A percentile compares a stretch with the other conserved stretches of the same genome.
Evolutionary conservation across 305 asterid species (phyloP).

Genomic region (Solanum chacoense): DNA sequence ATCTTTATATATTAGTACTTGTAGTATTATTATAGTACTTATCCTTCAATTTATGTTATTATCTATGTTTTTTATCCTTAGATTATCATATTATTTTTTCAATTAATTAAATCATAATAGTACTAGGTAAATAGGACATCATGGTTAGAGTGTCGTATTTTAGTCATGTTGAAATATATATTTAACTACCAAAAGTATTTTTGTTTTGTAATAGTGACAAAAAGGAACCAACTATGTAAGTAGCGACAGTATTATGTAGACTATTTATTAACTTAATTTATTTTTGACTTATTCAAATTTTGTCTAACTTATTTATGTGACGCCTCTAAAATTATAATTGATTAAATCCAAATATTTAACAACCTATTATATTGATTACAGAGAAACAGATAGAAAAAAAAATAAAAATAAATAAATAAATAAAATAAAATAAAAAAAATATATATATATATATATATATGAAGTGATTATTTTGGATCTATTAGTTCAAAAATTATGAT

Average conservation of each 20-base stretch:
- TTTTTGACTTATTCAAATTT: neutral
- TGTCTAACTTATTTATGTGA: fast-evolving
- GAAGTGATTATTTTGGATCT: neutral
- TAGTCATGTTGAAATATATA: neutral
- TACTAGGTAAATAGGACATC: neutral
- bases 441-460: neutral
- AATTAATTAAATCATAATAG: neutral
- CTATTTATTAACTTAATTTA: fast-evolving
- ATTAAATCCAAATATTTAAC: neutral
- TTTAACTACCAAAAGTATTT: neutral
- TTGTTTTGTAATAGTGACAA: neutral
- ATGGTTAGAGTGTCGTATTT: neutral
- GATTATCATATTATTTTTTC: neutral
- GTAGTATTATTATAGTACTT: neutral
- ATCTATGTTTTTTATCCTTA: neutral
- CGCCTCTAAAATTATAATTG: neutral
- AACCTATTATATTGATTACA: neutral
- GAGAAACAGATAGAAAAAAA: neutral
- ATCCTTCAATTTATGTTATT: neutral
- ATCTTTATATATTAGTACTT: neutral
- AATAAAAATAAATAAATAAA: too few relatives aligned
- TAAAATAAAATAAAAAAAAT: too few relatives aligned
- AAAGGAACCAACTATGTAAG: neutral
- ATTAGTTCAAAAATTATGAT: neutral
- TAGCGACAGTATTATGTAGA: neutral